Evolutionary conservation across 169 alveolate genomes (phyloP), one percentile per base, ranked within the genome.

Genomic region (Cryptosporidium bovis): DNA sequence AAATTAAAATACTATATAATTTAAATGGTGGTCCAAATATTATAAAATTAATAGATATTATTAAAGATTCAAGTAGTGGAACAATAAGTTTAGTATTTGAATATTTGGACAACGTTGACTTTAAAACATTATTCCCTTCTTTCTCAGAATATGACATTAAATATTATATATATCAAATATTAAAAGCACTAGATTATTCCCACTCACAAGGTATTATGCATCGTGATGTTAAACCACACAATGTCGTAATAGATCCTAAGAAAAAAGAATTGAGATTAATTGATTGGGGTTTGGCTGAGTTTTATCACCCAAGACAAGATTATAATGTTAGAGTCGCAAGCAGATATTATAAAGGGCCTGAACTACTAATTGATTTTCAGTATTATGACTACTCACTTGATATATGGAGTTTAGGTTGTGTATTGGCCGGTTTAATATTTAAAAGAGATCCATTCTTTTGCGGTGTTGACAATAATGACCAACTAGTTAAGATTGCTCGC

Each of bases 271-370:
- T 98, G 67, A 92, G 99, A 82, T 92, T 98, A 34, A 97, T 98
- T 82, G 99, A 98, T 90, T 98, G 99, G 99, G 99, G 99, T 0
- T 94, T 98, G 33, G 99, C 99, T 13, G 99, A 98, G 92, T 98
- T 96, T 92, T 98, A 98, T 82, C 99, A 96, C 83, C 99, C 99
- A n/a, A 97, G 96, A n/a, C 94, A 96, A 71, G 99, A 97, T 85
- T 98, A 98, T 93, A 98, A 98, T 90, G 99, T 98, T 8, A 92
- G 99, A 68, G 99, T 97, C 10, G 98, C 98, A 18, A 95, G 96
- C 67, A 94, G 99, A 53, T 97, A 98, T 92, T 98, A 96, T 93
- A 98, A 98, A 94, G 99, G 99, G 18, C 99, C 99, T 7, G 99
- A 98, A 93, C 93, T 98, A 20, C 92, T 98, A 24, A 99, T 97